Conservation (phyloP, 805 yeast species). For the Metschnikowia henanensis region DNA sequence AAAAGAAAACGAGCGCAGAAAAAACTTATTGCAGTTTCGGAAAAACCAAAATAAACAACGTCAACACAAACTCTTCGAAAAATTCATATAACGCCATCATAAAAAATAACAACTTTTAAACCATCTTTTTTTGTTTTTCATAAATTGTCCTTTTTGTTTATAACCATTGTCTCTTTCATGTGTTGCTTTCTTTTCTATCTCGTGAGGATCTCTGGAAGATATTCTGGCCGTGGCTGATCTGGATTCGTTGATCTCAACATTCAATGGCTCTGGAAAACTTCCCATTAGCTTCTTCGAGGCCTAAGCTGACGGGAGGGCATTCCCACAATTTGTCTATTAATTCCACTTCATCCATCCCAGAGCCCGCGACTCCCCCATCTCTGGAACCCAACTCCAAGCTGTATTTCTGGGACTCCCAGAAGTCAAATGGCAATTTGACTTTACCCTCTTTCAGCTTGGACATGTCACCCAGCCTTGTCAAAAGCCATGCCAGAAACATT, state of each 20-base stretch:
- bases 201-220: not conserved
- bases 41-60: too few species aligned
- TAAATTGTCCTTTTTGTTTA: too few species aligned
- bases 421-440: constrained; percentile 25
- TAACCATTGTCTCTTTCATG: too few species aligned
- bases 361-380: constrained; percentile 53
- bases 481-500: constrained; percentile 8
- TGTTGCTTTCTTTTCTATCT: too few species aligned
- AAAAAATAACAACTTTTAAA: too few species aligned
- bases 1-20: constrained; percentile 5
- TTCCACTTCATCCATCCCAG: constrained; percentile 45
- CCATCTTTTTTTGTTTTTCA: too few species aligned
- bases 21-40: constrained; percentile 6
- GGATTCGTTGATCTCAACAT: not conserved
- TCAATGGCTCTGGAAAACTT: constrained; percentile 5
- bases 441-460: constrained; percentile 31
- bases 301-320: constrained; percentile 4
- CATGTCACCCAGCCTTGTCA: too few species aligned
- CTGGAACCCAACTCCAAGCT: constrained; percentile 18
- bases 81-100: too few species aligned
- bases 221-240: not conserved
- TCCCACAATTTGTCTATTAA: constrained; percentile 44
- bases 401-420: constrained; percentile 31
- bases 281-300: not conserved
- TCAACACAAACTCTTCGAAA: too few species aligned